A percentile compares a stretch with the other conserved stretches of the same genome.
These are phyloP conservation scores for Fusarium sp. DNA, from an alignment of 2,329 filamentous ascomycete genomes.

Conservation along the genomic window DNA sequence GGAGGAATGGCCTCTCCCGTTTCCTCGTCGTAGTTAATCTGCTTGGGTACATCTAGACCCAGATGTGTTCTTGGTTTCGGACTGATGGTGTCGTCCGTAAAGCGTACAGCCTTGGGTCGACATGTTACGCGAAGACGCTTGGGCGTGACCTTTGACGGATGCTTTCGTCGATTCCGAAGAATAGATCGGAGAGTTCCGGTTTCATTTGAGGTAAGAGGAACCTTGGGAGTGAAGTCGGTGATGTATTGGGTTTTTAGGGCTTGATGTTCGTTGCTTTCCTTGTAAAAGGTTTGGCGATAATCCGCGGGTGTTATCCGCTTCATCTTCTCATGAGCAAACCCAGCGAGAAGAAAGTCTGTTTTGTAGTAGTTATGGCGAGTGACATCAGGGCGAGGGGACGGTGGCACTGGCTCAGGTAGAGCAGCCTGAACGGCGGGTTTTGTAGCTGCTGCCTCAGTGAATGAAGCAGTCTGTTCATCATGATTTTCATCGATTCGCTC, in stretches of 20 bases:
- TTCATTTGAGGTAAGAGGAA: constrained; percentile 30
- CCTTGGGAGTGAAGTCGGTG: constrained; percentile 34
- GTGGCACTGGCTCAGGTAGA: neutral
- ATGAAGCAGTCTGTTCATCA: neutral
- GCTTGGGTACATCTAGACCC: constrained; percentile 41
- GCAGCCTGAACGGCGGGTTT: neutral
- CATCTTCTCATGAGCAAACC: constrained; percentile 18
- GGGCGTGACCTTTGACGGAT: constrained; percentile 26
- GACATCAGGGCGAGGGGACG: constrained; percentile 9
- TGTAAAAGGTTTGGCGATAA: constrained; percentile 33
- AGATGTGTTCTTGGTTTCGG: constrained; percentile 41
- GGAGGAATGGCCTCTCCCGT: neutral
- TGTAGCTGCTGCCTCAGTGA: neutral
- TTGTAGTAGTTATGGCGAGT: constrained; percentile 17
- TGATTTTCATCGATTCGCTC: neutral
- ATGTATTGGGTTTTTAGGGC: constrained; percentile 33
- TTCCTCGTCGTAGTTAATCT: constrained; percentile 2
- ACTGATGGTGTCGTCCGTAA: constrained; percentile 42
- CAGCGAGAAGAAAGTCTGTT: constrained; percentile 18
- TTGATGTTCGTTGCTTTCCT: constrained; percentile 32
- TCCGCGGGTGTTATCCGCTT: constrained; percentile 26
- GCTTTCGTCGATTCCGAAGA: constrained; percentile 41
- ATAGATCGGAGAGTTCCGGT: constrained; percentile 41
- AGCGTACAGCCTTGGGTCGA: constrained; percentile 45
- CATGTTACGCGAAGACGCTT: constrained; percentile 41